These are phyloP conservation scores for Penstemon davidsonii DNA, from an alignment of 257 asterid species.

Conservation along the genomic window DNA sequence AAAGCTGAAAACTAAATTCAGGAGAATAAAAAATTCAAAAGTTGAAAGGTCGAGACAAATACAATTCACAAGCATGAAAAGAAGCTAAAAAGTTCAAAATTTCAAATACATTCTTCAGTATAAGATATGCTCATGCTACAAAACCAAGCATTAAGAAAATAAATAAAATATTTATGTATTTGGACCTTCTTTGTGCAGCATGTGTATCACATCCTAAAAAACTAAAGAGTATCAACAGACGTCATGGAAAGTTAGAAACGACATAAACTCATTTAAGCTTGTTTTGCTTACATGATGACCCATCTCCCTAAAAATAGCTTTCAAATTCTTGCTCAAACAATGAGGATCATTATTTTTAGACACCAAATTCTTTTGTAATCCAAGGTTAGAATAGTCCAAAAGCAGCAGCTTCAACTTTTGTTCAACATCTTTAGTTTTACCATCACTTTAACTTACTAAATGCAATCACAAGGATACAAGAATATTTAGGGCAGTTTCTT, in stretches of 20 bases:
- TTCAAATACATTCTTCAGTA: background rate
- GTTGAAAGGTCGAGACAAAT: slow-evolving; percentile 4
- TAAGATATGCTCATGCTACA: slow-evolving; percentile 4
- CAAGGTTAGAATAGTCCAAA: too few species aligned
- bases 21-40: background rate
- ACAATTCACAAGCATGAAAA: slow-evolving; percentile 19
- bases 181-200: background rate
- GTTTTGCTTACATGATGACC: too few species aligned
- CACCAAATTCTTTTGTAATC: background rate
- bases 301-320: too few species aligned
- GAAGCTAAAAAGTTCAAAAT: too few species aligned
- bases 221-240: background rate
- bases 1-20: slow-evolving; percentile 3
- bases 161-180: background rate
- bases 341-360: background rate
- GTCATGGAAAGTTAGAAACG: too few species aligned
- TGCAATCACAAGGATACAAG: slow-evolving; percentile 7
- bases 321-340: background rate
- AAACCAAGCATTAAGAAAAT: background rate
- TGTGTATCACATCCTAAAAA: background rate
- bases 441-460: slow-evolving; percentile 6
- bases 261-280: too few species aligned
- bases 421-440: background rate
- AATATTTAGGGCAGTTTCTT: slow-evolving; percentile 5
- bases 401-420: background rate